A percentile compares a stretch with the other conserved stretches of the same genome.
Conservation (phyloP, 2,329 filamentous ascomycete genomes). For the Alternaria brassicicola region DNA sequence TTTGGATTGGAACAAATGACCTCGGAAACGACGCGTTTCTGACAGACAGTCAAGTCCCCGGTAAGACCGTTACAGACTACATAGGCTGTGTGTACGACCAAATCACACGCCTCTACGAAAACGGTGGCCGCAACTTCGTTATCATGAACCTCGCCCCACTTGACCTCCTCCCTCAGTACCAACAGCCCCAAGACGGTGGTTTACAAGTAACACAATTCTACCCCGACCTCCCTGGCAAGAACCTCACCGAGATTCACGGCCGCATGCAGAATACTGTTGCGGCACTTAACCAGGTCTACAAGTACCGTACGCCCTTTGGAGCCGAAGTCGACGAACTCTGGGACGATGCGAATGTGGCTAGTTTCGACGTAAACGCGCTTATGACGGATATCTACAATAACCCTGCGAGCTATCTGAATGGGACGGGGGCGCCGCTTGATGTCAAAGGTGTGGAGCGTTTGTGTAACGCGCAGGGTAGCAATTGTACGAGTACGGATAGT, state of each 20-base stretch:
- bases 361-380: conserved; percentile 69
- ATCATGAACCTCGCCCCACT: conserved; percentile 73
- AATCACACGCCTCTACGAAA: conserved; percentile 67
- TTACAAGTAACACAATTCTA: conserved; percentile 55
- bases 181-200: conserved; percentile 55
- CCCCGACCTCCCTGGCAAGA: conserved; percentile 53
- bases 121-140: conserved; percentile 73
- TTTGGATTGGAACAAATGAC: conserved; percentile 86
- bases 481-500: conserved; percentile 45
- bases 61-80: conserved; percentile 68
- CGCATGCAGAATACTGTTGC: conserved; percentile 60
- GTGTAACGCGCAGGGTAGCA: conserved; percentile 54
- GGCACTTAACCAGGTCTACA: conserved; percentile 58
- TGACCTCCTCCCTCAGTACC: conserved; percentile 71
- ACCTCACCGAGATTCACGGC: conserved; percentile 57
- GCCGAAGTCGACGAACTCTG: conserved; percentile 52
- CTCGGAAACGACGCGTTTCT: conserved; percentile 70
- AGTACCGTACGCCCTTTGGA: conserved; percentile 59
- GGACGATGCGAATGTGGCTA: conserved; percentile 64
- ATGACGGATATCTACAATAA: conserved; percentile 69
- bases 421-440: conserved; percentile 63
- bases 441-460: conserved; percentile 64
- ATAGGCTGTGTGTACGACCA: conserved; percentile 70
- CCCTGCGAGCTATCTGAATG: conserved; percentile 66
- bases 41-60: conserved; percentile 65